Base-by-base conservation (phyloP, 768 basidiomycete genomes). In the Lactarius psammicola region DNA sequence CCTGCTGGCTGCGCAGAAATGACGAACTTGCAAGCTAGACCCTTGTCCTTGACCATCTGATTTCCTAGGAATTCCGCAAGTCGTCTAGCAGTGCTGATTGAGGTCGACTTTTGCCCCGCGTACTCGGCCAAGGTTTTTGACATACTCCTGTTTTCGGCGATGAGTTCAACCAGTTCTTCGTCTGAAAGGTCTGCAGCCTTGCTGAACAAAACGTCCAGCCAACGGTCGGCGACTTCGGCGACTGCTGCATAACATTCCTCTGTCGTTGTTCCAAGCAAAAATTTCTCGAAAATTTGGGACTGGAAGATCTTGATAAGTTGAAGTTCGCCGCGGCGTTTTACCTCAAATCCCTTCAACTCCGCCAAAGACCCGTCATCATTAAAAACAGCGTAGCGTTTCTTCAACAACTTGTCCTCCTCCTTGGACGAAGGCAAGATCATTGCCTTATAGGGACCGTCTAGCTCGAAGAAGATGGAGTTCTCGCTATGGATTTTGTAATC, bases 251-350 rank as follows among this genome's bases (percentile, higher is more conserved):
- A 98, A 76, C 97, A 99, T 71, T 98, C 95, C 74, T 96, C 89
- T 3, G 92, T 93, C 0, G 95, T 98, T 2, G 85, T 82, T 0
- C 97, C 97, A 0, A 98, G 86, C 30, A 99, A 78, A 80, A 98
- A 99, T 73, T 92, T 96, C 78, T 97, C 96, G 76, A 99, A 99
- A 72, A 99, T 92, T 72, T 96, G 93, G 1, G 94, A 92, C 75
- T 99, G 97, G 84, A 99, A 99, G 70, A 95, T 96, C 78, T 99
- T 99, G 87, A 99, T 95, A 72, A 98, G 86, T 74, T 98, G 96
- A 42, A 98, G 82, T 75, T 99, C 97, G 42, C 95, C 97, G 63
- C 97, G 87, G 62, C 97, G 89, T 77, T 99, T 99, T 69, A 98
- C 94, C 76, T 98, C 97, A 78, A 99, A 99, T 0, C 97, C 97